A percentile compares a stretch with the other conserved stretches of the same genome.
These are phyloP conservation scores for Amorphotheca resinae DNA, from an alignment of 495 filamentous ascomycete species.

Conservation along the genomic window DNA sequence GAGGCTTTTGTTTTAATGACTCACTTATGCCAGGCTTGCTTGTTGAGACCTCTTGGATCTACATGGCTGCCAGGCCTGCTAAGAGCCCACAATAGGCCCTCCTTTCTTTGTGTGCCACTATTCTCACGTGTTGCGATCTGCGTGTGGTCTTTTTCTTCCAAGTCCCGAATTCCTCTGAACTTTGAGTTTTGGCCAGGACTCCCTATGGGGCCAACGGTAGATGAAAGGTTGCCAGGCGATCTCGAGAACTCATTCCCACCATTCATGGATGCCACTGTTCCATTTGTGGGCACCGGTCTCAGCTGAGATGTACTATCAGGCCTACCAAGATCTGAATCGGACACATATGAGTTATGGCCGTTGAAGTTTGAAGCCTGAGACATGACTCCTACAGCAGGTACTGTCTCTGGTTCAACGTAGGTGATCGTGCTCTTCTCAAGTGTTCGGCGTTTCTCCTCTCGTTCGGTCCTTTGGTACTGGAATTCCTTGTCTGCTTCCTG, in stretches of 20 bases:
- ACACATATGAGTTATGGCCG: conserved; percentile 19
- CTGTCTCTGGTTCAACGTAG: conserved; percentile 60
- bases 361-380: conserved; percentile 5
- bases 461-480: conserved; percentile 80
- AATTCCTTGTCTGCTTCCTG: conserved; percentile 89
- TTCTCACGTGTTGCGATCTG: conserved; percentile 33
- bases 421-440: conserved; percentile 81
- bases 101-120: conserved; percentile 51
- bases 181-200: conserved; percentile 33
- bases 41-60: conserved; percentile 88
- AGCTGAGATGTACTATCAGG: conserved; percentile 63
- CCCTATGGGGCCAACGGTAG: conserved; percentile 18
- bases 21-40: conserved; percentile 98
- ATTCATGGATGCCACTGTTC: conserved; percentile 26
- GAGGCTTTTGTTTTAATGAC: conserved; percentile 23
- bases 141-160: conserved; percentile 65
- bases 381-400: conserved; percentile 13
- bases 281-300: conserved; percentile 14
- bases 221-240: conserved; percentile 26
- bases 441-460: conserved; percentile 81
- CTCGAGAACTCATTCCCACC: conserved; percentile 22
- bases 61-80: conserved; percentile 89
- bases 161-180: conserved; percentile 79
- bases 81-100: conserved; percentile 88
- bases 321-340: conserved; percentile 54